Base-by-base conservation (phyloP, 495 filamentous ascomycete genomes). In the Bombardia bombarda region DNA sequence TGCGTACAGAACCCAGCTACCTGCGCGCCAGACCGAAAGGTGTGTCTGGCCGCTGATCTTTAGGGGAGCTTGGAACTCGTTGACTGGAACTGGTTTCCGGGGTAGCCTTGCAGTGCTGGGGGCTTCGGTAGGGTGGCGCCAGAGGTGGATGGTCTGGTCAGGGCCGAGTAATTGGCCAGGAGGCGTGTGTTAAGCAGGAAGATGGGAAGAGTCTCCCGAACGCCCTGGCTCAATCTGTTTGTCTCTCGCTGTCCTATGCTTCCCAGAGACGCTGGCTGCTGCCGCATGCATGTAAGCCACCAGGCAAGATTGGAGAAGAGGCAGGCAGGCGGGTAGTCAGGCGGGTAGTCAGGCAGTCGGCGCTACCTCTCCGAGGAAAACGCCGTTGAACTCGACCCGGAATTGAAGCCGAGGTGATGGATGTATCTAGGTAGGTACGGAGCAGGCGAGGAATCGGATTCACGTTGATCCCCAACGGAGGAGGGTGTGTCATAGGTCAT, bases 131-230 rank as follows among this genome's bases (percentile, higher is more conserved):
- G 37, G 41, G 42, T 42, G 32, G 36, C 24, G 34, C 20, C 12
- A 22, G 18, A 36, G 32, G 40, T 22, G 19, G 34, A 32, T 17
- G 33, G 22, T 40, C 37, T 40, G 33, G 25, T 22, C 19, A 44
- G 43, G 38, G 48, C 35, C 32, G 48, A 46, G 24, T 45, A 44
- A 41, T 44, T 52, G 44, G 36, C 33, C 28, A 45, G 47, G 40
- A 30, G 8, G n/a, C 13, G 38, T 18, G 37, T 46, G 24, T 41
- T 28, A 44, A 16, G 32, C 39, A 52, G 36, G 22, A 28, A 32
- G 33, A 30, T 28, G 17, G 35, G 30, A 7, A 22, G 14, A 34
- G n/a, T 12, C 13, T 18, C 32, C 20, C 19, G 31, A 36, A 28
- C 6, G 12, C 21, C 32, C 21, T 43, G 31, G 31, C 21, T 43